Base-by-base conservation (phyloP, 164 flowering plant species). In the Houttuynia cordata region DNA sequence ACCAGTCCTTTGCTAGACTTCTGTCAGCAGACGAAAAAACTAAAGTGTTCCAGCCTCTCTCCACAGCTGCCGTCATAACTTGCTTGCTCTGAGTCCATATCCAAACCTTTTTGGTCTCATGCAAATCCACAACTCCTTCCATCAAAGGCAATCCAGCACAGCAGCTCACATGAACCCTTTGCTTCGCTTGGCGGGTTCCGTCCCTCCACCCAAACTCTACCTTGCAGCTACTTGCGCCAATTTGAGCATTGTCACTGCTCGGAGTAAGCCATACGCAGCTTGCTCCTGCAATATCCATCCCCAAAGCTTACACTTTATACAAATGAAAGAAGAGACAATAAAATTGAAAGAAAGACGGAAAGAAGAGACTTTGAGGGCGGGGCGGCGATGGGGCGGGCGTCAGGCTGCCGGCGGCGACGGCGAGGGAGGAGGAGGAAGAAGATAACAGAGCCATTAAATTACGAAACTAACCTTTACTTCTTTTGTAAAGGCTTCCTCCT, bases 11-110 rank as follows among this genome's bases (percentile, higher is more conserved):
- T 22, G 92, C 87, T 14, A 91, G 78, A 40, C 73, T 59, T n/a
- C 66, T 74, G 60, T 69, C 59, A 1, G 57, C 19, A 4, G 78
- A 65, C 3, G 76, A 65, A 74, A 88, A 91, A 47, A 91, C 40
- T 69, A 86, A 86, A 56, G 96, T 88, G 67, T 74, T 76, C 97
- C 97, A 91, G 24, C 96, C 97, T 71, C 90, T 78, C 72, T 88
- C 97, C 0, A 86, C 86, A 0, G 96, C 86, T 24, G 90, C 71
- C 1, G 91, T 83, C 97, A 88, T 91, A n/a, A 88, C 94, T 67
- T 81, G 68, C 73, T 85, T 81, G 76, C 68, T 84, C 63, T 85
- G 80, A 0, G 91, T 91, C 97, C 97, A 88, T 61, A 91, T 73
- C 97, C 97, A 88, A 4, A 86, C 97, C 62, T 64, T 61, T 78